phyloP scores from a whole-genome alignment of 2,329 filamentous ascomycete species.

The Aspergillus sojae region DNA sequence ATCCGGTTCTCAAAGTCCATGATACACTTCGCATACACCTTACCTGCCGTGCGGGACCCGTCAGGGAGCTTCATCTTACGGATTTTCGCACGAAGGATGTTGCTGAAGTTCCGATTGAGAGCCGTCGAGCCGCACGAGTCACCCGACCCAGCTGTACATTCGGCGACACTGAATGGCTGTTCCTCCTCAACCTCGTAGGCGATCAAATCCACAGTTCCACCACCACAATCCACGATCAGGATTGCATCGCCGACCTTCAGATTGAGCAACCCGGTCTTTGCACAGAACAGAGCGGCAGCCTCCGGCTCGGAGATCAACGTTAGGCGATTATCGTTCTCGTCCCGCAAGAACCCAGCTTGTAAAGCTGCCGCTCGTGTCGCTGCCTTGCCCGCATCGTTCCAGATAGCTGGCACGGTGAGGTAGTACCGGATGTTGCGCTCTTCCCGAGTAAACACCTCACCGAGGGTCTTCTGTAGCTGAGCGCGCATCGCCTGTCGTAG shows the following conservation, averaged over 20 bases:
- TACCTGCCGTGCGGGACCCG: constrained; percentile 94
- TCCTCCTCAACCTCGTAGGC: constrained; percentile 99
- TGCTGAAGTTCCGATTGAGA: constrained; percentile 96
- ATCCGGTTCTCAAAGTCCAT: constrained; percentile 99
- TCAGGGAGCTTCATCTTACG: constrained; percentile 99
- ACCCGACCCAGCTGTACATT: constrained; percentile 95
- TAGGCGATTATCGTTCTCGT: constrained; percentile 95
- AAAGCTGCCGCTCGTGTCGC: constrained; percentile 94
- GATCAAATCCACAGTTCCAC: constrained; percentile 97
- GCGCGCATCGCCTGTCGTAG: constrained; percentile 95
- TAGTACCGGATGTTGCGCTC: constrained; percentile 98
- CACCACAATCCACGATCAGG: constrained; percentile 95
- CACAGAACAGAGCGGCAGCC: constrained; percentile 95
- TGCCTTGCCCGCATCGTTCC: constrained; percentile 98
- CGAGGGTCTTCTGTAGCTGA: constrained; percentile 91
- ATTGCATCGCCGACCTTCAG: constrained; percentile 99
- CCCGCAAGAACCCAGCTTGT: constrained; percentile 92
- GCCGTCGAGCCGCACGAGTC: constrained; percentile 98
- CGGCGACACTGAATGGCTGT: constrained; percentile 92
- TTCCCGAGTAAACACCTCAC: constrained; percentile 96
- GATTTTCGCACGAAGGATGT: constrained; percentile 96
- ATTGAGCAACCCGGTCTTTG: constrained; percentile 93
- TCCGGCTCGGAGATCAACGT: constrained; percentile 96
- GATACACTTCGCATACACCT: constrained; percentile 98
- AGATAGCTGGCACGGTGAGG: constrained; percentile 97